A percentile compares a stretch with the other conserved stretches of the same genome.
Conservation (phyloP, 2,329 filamentous ascomycete genomes). For the Trichoderma oligosporum region DNA sequence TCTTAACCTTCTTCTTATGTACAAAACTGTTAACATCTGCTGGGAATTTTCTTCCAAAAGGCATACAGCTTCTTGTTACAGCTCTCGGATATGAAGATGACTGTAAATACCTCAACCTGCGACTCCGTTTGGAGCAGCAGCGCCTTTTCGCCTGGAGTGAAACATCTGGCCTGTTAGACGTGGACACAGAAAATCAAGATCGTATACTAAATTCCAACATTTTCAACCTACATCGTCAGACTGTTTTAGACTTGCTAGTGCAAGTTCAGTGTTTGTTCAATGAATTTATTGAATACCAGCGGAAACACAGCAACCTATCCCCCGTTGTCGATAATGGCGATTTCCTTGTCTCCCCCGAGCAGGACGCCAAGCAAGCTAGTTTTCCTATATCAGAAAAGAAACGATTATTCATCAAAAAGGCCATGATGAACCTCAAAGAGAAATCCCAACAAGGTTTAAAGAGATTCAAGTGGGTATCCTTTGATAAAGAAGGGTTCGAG, state of each 20-base stretch:
- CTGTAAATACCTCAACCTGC: conserved; percentile 46
- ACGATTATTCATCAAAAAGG: conserved; percentile 42
- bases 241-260: conserved; percentile 46
- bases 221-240: conserved; percentile 47
- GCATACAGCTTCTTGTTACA: conserved; percentile 46
- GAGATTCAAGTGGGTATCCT: conserved; percentile 42
- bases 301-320: conserved; percentile 37
- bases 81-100: conserved; percentile 47
- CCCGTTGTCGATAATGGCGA: conserved; percentile 34
- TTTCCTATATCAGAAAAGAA: conserved; percentile 42
- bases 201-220: conserved; percentile 46
- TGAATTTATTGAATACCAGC: conserved; percentile 44
- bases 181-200: conserved; percentile 39
- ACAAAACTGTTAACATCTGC: background rate
- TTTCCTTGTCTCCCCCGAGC: conserved; percentile 38
- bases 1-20: background rate
- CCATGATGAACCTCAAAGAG: conserved; percentile 38
- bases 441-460: conserved; percentile 33
- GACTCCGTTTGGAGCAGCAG: conserved; percentile 49
- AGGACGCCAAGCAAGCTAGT: conserved; percentile 42
- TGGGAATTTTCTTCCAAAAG: conserved; percentile 26
- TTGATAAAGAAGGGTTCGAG: conserved; percentile 47
- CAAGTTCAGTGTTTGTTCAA: conserved; percentile 46
- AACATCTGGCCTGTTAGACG: conserved; percentile 45
- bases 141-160: conserved; percentile 49